Conservation (phyloP, 495 filamentous ascomycete genomes). For the Talaromyces ruber region DNA sequence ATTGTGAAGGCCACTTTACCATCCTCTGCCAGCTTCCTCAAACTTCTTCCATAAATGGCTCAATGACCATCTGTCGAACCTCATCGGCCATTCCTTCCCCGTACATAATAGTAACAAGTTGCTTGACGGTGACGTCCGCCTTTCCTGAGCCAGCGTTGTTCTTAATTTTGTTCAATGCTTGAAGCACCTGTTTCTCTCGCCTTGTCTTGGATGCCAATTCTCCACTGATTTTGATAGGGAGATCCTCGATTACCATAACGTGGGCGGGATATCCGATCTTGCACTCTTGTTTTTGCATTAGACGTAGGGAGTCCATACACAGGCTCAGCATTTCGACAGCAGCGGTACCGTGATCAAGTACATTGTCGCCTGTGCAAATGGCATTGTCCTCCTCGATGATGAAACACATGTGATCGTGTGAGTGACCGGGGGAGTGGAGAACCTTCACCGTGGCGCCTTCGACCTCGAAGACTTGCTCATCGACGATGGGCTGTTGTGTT, state of each 20-base stretch:
- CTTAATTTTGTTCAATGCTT: slow-evolving; percentile 12
- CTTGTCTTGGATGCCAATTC: slow-evolving; percentile 23
- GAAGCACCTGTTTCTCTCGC: slow-evolving; percentile 28
- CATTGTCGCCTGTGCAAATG: slow-evolving; percentile 76
- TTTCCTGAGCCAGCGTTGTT: slow-evolving; percentile 1
- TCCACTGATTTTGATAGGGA: slow-evolving; percentile 19
- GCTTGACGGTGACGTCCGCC: slow-evolving; percentile 22
- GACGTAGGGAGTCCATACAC: slow-evolving; percentile 26
- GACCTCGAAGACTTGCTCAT: slow-evolving; percentile 28
- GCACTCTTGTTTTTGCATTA: slow-evolving; percentile 21
- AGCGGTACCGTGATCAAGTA: slow-evolving; percentile 34
- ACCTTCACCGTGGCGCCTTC: slow-evolving; percentile 35
- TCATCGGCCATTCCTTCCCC: slow-evolving; percentile 21
- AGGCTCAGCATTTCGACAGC: slow-evolving; percentile 26
- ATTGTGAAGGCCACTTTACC: slow-evolving; percentile 38
- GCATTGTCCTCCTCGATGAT: slow-evolving; percentile 54
- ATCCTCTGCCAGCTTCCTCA: slow-evolving; percentile 42
- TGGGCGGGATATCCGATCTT: slow-evolving; percentile 32
- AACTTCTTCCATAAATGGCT: slow-evolving; percentile 39
- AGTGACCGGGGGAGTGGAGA: slow-evolving; percentile 31
- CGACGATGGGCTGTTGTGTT: slow-evolving; percentile 32
- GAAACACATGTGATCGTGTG: slow-evolving; percentile 40
- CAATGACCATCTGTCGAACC: slow-evolving; percentile 20
- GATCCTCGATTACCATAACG: slow-evolving; percentile 24
- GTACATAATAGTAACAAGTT: slow-evolving; percentile 30